A percentile compares a stretch with the other conserved stretches of the same genome.
Evolutionary conservation across 306 rosid species (phyloP).

Genomic region (Dryas alaskensis): DNA sequence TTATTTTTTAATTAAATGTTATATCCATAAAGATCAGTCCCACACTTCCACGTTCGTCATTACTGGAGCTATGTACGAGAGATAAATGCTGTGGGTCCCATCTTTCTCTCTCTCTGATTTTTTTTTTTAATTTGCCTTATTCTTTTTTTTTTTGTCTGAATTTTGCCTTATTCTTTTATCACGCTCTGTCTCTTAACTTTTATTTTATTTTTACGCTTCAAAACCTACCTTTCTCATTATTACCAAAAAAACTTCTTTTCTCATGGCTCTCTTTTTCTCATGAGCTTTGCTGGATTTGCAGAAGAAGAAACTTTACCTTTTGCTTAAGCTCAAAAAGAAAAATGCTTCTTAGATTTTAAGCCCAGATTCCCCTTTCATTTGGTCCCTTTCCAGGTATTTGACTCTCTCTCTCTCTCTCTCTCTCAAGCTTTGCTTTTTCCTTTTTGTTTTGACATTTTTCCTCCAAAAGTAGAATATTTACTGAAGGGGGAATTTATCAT

Average conservation of each 20-base stretch:
- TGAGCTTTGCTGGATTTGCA: conserved; percentile 26
- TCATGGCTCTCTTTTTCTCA: conserved; percentile 5
- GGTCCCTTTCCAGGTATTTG: conserved; percentile 59
- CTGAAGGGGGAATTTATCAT: conserved; percentile 23
- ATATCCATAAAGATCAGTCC: too few species aligned
- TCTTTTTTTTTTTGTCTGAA: neutral
- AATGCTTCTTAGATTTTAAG: conserved; percentile 44
- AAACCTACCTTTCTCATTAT: too few species aligned
- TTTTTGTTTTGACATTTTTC: neutral
- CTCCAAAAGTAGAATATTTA: conserved; percentile 26
- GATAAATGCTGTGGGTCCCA: too few species aligned
- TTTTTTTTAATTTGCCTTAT: too few species aligned
- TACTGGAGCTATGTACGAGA: too few species aligned
- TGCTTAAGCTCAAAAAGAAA: conserved; percentile 38
- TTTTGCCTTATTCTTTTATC: conserved; percentile 19
- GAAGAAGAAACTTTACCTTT: conserved; percentile 41
- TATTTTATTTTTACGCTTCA: too few species aligned
- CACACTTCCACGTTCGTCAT: too few species aligned
- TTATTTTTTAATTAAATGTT: too few species aligned
- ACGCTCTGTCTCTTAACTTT: conserved; percentile 14
- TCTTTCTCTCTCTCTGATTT: too few species aligned
- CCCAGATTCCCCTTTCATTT: conserved; percentile 53
- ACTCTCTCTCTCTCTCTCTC: conserved; percentile 38
- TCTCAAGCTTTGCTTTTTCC: conserved; percentile 1
- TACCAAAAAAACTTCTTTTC: conserved; percentile 3